phyloP scores from a whole-genome alignment of 2,329 filamentous ascomycete species.

The Fusarium piperis region DNA sequence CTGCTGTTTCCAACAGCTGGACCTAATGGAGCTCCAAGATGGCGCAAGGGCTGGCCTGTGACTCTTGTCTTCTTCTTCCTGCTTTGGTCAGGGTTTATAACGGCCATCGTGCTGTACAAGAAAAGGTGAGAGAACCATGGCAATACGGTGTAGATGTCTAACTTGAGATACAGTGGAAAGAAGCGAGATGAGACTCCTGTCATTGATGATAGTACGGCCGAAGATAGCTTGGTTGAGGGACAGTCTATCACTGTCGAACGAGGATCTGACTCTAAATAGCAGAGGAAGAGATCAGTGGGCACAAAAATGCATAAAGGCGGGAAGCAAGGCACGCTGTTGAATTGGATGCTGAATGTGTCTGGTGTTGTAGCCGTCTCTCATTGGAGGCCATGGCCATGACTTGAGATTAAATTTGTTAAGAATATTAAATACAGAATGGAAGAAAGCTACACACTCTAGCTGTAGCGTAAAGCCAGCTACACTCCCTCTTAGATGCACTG shows the following conservation, averaged over 20 bases:
- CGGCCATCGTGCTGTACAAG: not conserved
- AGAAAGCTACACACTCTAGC: not conserved
- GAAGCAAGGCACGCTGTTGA: not conserved
- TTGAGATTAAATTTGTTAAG: not conserved
- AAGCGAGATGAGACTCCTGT: not conserved
- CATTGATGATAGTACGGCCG: not conserved
- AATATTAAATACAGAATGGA: not conserved
- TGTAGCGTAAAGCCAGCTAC: not conserved
- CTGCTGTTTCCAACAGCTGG: constrained; percentile 6
- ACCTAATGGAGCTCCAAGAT: not conserved
- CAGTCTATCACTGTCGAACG: not conserved
- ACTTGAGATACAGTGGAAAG: not conserved
- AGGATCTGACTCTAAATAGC: not conserved
- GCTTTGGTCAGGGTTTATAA: constrained; percentile 1
- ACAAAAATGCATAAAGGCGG: not conserved
- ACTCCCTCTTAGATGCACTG: not conserved
- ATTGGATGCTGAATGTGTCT: not conserved
- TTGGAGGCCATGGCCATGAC: not conserved
- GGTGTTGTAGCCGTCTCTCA: not conserved
- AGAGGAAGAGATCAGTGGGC: not conserved
- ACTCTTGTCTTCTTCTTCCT: constrained; percentile 5
- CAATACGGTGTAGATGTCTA: not conserved
- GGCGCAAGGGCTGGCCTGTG: constrained; percentile 9
- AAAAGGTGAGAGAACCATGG: not conserved
- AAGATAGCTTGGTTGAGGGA: not conserved